A percentile compares a stretch with the other conserved stretches of the same genome.
These are phyloP conservation scores for Aspergillus panamensis DNA, from an alignment of 495 filamentous ascomycete genomes.

Conservation along the genomic window DNA sequence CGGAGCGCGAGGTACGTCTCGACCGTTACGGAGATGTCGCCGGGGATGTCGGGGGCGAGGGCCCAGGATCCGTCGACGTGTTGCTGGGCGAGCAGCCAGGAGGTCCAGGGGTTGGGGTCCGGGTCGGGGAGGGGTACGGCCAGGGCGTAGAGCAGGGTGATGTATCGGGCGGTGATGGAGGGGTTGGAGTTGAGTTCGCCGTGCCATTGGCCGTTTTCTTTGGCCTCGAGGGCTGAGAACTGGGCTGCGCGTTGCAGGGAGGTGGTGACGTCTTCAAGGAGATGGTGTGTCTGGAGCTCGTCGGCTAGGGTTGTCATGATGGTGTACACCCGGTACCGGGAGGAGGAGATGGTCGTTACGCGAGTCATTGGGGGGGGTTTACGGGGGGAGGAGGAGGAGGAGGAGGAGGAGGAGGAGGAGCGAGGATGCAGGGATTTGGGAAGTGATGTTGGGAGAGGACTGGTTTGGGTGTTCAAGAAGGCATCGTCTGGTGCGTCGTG, in stretches of 20 bases:
- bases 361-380: background rate
- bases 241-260: background rate
- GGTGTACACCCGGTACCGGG: background rate
- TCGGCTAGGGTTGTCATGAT: background rate
- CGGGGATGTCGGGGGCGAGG: conserved; percentile 31
- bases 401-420: background rate
- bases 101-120: conserved; percentile 15
- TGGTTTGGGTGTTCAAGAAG: background rate
- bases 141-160: conserved; percentile 31
- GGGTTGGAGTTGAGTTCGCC: conserved; percentile 34
- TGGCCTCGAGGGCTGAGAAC: background rate
- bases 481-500: background rate
- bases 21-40: conserved; percentile 35
- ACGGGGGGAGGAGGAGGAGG: too few relatives aligned
- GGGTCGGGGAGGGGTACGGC: conserved; percentile 7
- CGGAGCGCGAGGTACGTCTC: conserved; percentile 44
- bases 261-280: background rate
- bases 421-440: background rate
- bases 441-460: background rate
- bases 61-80: conserved; percentile 41
- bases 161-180: conserved; percentile 37
- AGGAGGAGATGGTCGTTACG: background rate
- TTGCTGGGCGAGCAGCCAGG: conserved; percentile 28
- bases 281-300: background rate
- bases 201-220: conserved; percentile 37